Evolutionary conservation across 441 rosid genomes (phyloP).

Genomic region (Adansonia madagascariensis): DNA sequence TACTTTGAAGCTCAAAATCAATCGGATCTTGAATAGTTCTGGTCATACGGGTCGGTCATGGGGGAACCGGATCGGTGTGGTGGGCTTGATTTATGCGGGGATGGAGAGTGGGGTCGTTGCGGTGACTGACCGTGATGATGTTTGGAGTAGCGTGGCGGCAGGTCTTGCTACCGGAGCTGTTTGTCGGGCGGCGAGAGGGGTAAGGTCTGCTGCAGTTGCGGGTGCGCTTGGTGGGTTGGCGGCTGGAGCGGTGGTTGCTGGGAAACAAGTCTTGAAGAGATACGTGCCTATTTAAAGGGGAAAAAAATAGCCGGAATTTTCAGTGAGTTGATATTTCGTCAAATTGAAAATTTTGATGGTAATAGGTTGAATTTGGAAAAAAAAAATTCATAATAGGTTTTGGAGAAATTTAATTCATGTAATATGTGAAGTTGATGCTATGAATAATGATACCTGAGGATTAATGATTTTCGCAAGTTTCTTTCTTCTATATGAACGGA

Average conservation of each 20-base stretch:
- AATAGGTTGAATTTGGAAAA: conserved; percentile 10
- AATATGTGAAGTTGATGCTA: background rate
- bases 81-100: conserved; percentile 81
- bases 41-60: conserved; percentile 80
- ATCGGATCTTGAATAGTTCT: conserved; percentile 73
- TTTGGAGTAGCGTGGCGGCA: conserved; percentile 88
- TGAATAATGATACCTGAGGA: conserved; percentile 1
- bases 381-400: background rate
- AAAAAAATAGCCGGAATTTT: background rate
- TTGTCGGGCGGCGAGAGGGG: conserved; percentile 84
- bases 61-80: conserved; percentile 82
- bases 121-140: conserved; percentile 70
- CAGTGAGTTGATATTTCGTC: conserved; percentile 26
- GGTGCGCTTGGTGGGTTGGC: conserved; percentile 91
- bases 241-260: conserved; percentile 80
- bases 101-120: conserved; percentile 77
- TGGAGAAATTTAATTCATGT: background rate
- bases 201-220: conserved; percentile 92
- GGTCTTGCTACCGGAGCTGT: conserved; percentile 91
- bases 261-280: conserved; percentile 77
- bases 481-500: too few species aligned
- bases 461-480: background rate
- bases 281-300: conserved; percentile 63
- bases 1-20: conserved; percentile 76
- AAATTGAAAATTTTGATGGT: conserved; percentile 45